phyloP scores from a whole-genome alignment of 2,329 filamentous ascomycete genomes.

The Diaporthe sp. region DNA sequence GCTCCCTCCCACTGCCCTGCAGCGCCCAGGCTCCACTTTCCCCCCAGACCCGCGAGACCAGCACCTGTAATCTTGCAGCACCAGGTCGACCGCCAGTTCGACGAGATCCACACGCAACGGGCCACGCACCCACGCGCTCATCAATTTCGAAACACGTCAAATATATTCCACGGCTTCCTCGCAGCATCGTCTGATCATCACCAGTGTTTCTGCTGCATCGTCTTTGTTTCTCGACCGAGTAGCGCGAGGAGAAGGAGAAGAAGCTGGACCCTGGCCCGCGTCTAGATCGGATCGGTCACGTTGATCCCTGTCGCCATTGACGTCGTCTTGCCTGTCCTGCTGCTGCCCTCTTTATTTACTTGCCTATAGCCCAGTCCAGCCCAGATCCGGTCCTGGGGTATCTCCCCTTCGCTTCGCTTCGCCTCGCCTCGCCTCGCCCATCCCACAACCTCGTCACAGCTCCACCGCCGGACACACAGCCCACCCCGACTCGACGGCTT shows the following conservation, averaged over 20 bases:
- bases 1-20: constrained; percentile 20
- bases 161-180: not conserved
- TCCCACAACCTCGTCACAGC: constrained; percentile 19
- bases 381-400: not conserved
- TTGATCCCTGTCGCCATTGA: constrained; percentile 17
- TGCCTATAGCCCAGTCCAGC: not conserved
- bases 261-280: constrained; percentile 6
- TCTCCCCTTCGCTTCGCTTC: not conserved
- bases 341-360: constrained; percentile 14
- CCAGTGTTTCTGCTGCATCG: constrained; percentile 5
- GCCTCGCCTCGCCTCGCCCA: not conserved
- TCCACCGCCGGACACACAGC: constrained; percentile 7
- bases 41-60: constrained; percentile 2
- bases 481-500: constrained; percentile 16
- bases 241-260: not conserved
- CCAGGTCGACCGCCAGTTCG: constrained; percentile 26
- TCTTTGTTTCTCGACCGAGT: not conserved
- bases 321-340: constrained; percentile 2
- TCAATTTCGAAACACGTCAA: constrained; percentile 31
- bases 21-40: not conserved
- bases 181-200: constrained; percentile 8
- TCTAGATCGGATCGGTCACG: not conserved
- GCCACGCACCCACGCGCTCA: constrained; percentile 28
- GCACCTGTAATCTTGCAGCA: constrained; percentile 27
- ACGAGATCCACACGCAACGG: constrained; percentile 12